These are phyloP conservation scores for Naegleria fowleri DNA, from an alignment of 208 protist genomes.

Conservation along the genomic window DNA sequence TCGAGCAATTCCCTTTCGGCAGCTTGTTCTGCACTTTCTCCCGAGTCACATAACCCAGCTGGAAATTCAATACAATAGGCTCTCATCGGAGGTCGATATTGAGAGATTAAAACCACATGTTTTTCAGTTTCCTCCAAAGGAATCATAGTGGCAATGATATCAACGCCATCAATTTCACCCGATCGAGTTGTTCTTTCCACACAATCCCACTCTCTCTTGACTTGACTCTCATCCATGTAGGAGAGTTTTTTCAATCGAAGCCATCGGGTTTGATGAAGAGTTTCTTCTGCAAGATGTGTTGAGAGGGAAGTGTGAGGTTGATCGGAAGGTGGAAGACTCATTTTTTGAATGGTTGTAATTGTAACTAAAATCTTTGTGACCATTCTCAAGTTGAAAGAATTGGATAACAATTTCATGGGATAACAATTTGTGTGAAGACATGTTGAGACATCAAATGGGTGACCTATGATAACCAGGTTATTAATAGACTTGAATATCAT, in stretches of 20 bases:
- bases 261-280: neutral
- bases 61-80: constrained; percentile 11
- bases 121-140: neutral
- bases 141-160: neutral
- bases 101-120: neutral
- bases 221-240: neutral
- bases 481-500: no score
- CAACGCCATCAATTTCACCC: constrained; percentile 23
- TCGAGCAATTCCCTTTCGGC: constrained; percentile 6
- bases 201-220: constrained; percentile 3
- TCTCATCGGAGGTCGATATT: constrained; percentile 16
- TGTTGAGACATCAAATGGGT: no score
- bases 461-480: no score
- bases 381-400: no score
- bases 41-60: neutral
- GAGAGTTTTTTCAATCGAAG: neutral
- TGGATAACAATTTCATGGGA: no score
- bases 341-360: no score
- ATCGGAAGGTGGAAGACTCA: no score
- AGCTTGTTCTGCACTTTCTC: neutral
- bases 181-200: constrained; percentile 5
- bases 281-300: neutral
- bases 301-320: no score
- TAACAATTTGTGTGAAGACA: no score
- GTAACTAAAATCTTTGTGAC: no score